A percentile compares a stretch with the other conserved stretches of the same genome.
These are phyloP conservation scores for Gastrolobium bilobum DNA, from an alignment of 306 rosid species.

Conservation along the genomic window DNA sequence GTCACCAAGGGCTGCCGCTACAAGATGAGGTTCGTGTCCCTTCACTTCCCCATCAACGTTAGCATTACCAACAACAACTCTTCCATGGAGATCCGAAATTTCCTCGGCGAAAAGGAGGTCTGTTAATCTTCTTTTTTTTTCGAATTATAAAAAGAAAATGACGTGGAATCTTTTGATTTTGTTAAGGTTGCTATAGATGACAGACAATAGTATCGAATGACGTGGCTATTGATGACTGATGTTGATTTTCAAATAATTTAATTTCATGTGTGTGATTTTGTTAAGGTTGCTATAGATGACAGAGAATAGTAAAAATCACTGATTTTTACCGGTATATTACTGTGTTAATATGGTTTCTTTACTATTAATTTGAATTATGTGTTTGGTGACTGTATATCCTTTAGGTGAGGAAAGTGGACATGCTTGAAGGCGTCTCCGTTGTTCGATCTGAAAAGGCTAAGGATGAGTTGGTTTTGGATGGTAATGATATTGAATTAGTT, in stretches of 20 bases:
- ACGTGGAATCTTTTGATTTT: no score
- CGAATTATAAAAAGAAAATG: no score
- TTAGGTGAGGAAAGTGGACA: constrained; percentile 88
- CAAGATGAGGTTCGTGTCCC: constrained; percentile 91
- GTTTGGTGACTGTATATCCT: constrained; percentile 1
- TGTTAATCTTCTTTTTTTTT: background rate
- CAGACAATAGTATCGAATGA: background rate
- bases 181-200: background rate
- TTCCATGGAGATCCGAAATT: constrained; percentile 79
- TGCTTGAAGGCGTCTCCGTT: constrained; percentile 80
- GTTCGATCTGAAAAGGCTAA: constrained; percentile 83
- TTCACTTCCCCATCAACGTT: constrained; percentile 90
- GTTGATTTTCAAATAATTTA: no score
- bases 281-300: no score
- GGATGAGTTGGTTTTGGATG: constrained; percentile 80
- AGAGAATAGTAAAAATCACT: no score
- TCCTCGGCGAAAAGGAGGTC: constrained; percentile 78
- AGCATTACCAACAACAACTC: constrained; percentile 59
- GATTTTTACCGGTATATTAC: no score
- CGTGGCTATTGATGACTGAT: no score
- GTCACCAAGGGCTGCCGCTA: constrained; percentile 90
- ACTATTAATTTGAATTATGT: background rate
- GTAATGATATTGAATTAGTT: constrained; percentile 85
- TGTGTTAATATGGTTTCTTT: no score
- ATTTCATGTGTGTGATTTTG: no score